These are phyloP conservation scores for Skeletonema potamos DNA, from an alignment of 108 stramenopile genomes.

Conservation along the genomic window DNA sequence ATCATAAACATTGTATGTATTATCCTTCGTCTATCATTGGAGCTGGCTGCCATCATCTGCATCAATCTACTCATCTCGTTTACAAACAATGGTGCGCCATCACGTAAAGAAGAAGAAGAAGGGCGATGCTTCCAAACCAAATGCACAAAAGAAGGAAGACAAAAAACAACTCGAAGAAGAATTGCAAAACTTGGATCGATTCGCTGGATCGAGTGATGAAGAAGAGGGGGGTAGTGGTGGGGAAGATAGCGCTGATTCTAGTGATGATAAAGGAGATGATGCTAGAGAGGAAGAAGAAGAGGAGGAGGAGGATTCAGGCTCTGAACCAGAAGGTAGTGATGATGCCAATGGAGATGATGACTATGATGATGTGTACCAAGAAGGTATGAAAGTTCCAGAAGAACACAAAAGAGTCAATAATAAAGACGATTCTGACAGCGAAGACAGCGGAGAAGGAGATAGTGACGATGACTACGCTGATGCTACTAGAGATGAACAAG, in stretches of 20 bases:
- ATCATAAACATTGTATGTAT: too few relatives aligned
- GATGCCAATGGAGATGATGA: slow-evolving; percentile 30
- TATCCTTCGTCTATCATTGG: too few relatives aligned
- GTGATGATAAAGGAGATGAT: slow-evolving; percentile 2
- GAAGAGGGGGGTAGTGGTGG: slow-evolving; percentile 32
- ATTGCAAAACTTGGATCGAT: slow-evolving; percentile 66
- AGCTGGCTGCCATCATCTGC: too few relatives aligned
- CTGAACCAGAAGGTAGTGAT: slow-evolving; percentile 18
- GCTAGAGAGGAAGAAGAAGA: slow-evolving; percentile 17
- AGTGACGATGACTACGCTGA: slow-evolving; percentile 32
- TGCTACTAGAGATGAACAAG: slow-evolving; percentile 1
- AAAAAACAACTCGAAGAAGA: slow-evolving; percentile 13
- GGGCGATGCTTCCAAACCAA: background rate
- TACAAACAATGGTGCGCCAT: slow-evolving; percentile 26
- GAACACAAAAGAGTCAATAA: slow-evolving; percentile 3
- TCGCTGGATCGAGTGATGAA: slow-evolving; percentile 88
- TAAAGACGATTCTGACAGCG: slow-evolving; percentile 24
- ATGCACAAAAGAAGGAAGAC: slow-evolving; percentile 20
- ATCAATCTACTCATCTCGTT: background rate
- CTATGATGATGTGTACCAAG: slow-evolving; percentile 23
- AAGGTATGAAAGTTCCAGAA: background rate
- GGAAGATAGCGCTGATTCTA: slow-evolving; percentile 10
- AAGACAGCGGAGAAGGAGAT: slow-evolving; percentile 11
- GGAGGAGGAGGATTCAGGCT: background rate
- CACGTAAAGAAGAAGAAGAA: slow-evolving; percentile 46